Evolutionary conservation across 352 stramenopile genomes (phyloP), one percentile per base, ranked within the genome.

Genomic region (Pythium volutum): DNA sequence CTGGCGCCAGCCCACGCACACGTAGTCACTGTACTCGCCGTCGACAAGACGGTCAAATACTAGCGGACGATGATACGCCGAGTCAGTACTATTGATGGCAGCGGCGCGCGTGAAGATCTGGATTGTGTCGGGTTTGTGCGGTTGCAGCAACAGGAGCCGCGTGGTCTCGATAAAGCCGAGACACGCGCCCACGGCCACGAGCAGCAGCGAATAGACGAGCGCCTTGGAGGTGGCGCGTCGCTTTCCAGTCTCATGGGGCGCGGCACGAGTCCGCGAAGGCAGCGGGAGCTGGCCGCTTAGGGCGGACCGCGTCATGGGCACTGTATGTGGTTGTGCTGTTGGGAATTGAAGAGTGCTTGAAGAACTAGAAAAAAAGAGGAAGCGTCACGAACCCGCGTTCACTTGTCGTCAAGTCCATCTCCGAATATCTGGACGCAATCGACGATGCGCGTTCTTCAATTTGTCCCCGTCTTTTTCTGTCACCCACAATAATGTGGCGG

Each of bases 101-200:
- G 20, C 41, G 26, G 31, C 41, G 26, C 18, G n/a, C 23, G 8
- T n/a, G 25, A 63, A 43, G 87, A 75, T 29, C 72, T 86, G 16
- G 20, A 25, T 56, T 18, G 20, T 34, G 22, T 47, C 49, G 31
- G 33, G 20, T 25, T 55, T 22, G 18, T 22, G 25, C 29, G 49
- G 18, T 4, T 33, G 29, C 11, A 46, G 23, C 14, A 46, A 23
- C n/a, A n/a, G n/a, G 33, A 56, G 49, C 31, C 23, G 33, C 2
- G 49, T 34, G 18, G 33, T 56, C 12, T 39, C 29, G 33, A 46
- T 14, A 15, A 31, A 45, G 33, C 27, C 34, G 49, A 56, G 31
- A 20, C 33, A 56, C 33, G 34, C 20, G 33, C 49, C 49, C 2
- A 46, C 33, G 10, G 49, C 43, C 18, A 33, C 49, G 33, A 56